These are phyloP conservation scores for Ophiosphaerella herpotricha DNA, from an alignment of 2,329 filamentous ascomycete species.

Conservation along the genomic window DNA sequence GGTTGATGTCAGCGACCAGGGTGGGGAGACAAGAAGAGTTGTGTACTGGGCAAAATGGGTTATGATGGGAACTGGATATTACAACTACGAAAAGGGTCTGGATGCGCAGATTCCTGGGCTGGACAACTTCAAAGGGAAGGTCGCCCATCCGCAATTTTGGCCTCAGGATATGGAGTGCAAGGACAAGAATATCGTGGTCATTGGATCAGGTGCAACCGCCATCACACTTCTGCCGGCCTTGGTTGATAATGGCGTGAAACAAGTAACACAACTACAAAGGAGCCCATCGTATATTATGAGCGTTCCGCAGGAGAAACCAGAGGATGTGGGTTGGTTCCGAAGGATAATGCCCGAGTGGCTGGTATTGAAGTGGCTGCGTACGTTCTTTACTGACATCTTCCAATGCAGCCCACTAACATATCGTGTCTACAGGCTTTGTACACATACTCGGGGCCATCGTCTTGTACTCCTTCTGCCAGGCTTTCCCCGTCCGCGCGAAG, in stretches of 20 bases:
- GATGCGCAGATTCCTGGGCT: slow-evolving; percentile 68
- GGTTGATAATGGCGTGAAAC: slow-evolving; percentile 63
- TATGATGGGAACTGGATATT: slow-evolving; percentile 71
- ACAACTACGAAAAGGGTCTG: slow-evolving; percentile 70
- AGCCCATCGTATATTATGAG: slow-evolving; percentile 68
- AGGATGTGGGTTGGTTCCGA: slow-evolving; percentile 43
- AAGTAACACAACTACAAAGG: slow-evolving; percentile 80
- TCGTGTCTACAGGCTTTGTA: slow-evolving; percentile 44
- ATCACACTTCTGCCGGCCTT: slow-evolving; percentile 76
- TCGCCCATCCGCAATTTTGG: slow-evolving; percentile 78
- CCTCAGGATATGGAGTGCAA: slow-evolving; percentile 68
- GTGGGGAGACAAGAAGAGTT: slow-evolving; percentile 40
- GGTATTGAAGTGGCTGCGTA: slow-evolving; percentile 54
- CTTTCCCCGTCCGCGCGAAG: slow-evolving; percentile 58
- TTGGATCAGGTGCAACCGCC: slow-evolving; percentile 80
- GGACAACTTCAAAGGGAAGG: slow-evolving; percentile 64
- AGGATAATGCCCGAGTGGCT: slow-evolving; percentile 55
- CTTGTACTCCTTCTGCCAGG: slow-evolving; percentile 57
- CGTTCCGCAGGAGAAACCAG: slow-evolving; percentile 50
- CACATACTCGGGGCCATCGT: slow-evolving; percentile 56
- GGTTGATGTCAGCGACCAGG: slow-evolving; percentile 13
- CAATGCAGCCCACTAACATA: background rate
- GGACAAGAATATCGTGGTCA: slow-evolving; percentile 70
- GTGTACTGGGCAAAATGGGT: slow-evolving; percentile 53
- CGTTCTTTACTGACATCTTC: background rate